Evolutionary conservation across 805 yeast genomes (phyloP).

Genomic region (Candida coleopterorum): DNA sequence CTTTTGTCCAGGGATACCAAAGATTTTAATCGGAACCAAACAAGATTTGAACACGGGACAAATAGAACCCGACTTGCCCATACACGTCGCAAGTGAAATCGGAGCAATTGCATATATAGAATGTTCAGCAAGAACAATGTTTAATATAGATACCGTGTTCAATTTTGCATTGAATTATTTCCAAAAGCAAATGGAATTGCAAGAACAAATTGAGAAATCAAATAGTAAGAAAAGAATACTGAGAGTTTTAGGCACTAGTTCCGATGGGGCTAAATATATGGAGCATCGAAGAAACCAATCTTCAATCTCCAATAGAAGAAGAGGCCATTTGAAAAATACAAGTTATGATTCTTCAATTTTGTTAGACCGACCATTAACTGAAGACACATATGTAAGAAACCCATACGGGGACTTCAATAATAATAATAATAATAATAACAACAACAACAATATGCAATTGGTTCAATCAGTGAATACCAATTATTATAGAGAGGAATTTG

Average conservation of each 20-base stretch:
- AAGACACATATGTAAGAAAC: conserved; percentile 29
- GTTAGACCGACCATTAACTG: conserved; percentile 37
- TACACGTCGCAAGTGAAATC: conserved; percentile 50
- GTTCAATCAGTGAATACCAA: conserved; percentile 10
- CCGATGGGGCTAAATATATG: conserved; percentile 9
- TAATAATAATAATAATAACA: background rate
- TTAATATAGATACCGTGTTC: conserved; percentile 65
- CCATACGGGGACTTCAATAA: conserved; percentile 29
- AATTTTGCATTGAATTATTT: conserved; percentile 50
- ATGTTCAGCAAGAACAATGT: conserved; percentile 72
- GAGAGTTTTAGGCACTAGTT: conserved; percentile 23
- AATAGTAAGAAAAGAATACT: conserved; percentile 27
- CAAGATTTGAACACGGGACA: conserved; percentile 45
- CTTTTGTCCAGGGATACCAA: conserved; percentile 77
- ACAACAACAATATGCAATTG: conserved; percentile 1
- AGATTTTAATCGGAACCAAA: conserved; percentile 78
- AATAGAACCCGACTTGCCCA: conserved; percentile 45
- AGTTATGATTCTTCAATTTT: conserved; percentile 34
- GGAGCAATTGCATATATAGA: conserved; percentile 71
- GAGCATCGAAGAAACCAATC: conserved; percentile 21
- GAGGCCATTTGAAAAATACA: conserved; percentile 34
- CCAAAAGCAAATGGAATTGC: conserved; percentile 31
- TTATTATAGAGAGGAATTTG: conserved; percentile 40
- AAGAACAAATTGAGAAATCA: conserved; percentile 34
- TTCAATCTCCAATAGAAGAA: conserved; percentile 18